Evolutionary conservation across 805 yeast genomes (phyloP), one percentile per base, ranked within the genome.

Genomic region (Ascoidea tarda): DNA sequence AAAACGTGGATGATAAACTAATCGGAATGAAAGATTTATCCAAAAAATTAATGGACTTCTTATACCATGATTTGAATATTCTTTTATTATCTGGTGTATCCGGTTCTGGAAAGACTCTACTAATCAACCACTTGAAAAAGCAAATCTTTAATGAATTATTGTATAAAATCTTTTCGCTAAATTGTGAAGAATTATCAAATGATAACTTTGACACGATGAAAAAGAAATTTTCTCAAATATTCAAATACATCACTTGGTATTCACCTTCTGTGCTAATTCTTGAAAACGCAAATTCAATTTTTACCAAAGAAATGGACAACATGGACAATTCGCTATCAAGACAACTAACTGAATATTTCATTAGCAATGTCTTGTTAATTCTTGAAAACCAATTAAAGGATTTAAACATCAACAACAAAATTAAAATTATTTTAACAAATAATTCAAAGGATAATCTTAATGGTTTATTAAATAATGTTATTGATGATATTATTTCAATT

Each of bases 51-150:
- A 58, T 66, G 5, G 70, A 70, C 6, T 62, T 73, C 0, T 59
- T 81, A 3, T 60, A 69, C 5, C 64, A 73, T 46, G 76, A 75
- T 5, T 73, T 71, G 50, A 63, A 73, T 6, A 87, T 91, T 1
- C 69, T 80, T 0, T 66, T 88, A 52, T 60, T 90, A 0, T 75
- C 79, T 58, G 98, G 97, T 0, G 67, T 81, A 28, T 70, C 86
- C 1, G 97, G 96, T 0, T 76, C 87, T 55, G 98, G 98, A 0
- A 91, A 91, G 63, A 70, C 93, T 0, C 66, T 79, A 1, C 55
- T 84, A 2, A 60, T 81, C 14, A 64, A 71, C 4, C 68, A 73
- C 32, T 62, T 84, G 0, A 59, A 72, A 0, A 54, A 66, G 1
- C 59, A 59, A 6, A 60, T 85, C 5, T 54, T 61, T 6, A 51